Conservation (phyloP, 176 grass and related monocot species). For the Dendrocalamus sinicus region DNA sequence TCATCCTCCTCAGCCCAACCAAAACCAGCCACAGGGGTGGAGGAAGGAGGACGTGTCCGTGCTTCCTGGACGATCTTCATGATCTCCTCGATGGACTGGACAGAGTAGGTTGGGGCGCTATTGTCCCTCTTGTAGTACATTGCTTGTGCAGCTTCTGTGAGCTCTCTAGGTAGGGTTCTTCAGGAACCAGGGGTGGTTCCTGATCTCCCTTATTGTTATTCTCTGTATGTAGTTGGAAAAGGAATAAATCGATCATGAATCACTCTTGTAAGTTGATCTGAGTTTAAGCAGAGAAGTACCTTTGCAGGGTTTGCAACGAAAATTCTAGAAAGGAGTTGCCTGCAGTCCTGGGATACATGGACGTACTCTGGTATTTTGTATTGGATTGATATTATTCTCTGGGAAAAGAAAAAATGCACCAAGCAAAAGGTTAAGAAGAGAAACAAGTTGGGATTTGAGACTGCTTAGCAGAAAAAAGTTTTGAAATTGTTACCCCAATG, state of each 20-base stretch:
- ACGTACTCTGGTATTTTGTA: conserved; percentile 87
- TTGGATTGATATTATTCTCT: conserved; percentile 79
- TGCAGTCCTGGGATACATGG: conserved; percentile 77
- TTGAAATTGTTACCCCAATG: conserved; percentile 45
- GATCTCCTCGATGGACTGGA: conserved; percentile 80
- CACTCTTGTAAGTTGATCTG: not conserved
- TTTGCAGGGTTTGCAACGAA: conserved; percentile 64
- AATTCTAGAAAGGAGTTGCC: conserved; percentile 69
- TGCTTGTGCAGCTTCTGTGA: conserved; percentile 75
- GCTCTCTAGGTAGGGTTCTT: conserved; percentile 92
- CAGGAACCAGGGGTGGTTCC: conserved; percentile 97
- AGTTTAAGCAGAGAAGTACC: conserved; percentile 43
- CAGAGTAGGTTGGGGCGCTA: conserved; percentile 59
- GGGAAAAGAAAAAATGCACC: conserved; percentile 31
- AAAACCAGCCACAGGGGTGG: conserved; percentile 53
- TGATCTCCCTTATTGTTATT: conserved; percentile 95
- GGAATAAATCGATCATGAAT: not conserved
- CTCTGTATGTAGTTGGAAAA: conserved; percentile 59
- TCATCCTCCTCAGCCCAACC: conserved; percentile 77
- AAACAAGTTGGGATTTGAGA: conserved; percentile 12
- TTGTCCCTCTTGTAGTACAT: conserved; percentile 83
- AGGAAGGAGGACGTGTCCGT: conserved; percentile 44
- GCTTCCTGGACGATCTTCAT: conserved; percentile 82
- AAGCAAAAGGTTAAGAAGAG: not conserved
- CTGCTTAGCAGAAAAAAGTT: not conserved